These are phyloP conservation scores for Tetraselmis chui DNA, from an alignment of 139 green algal species.

Conservation along the genomic window DNA sequence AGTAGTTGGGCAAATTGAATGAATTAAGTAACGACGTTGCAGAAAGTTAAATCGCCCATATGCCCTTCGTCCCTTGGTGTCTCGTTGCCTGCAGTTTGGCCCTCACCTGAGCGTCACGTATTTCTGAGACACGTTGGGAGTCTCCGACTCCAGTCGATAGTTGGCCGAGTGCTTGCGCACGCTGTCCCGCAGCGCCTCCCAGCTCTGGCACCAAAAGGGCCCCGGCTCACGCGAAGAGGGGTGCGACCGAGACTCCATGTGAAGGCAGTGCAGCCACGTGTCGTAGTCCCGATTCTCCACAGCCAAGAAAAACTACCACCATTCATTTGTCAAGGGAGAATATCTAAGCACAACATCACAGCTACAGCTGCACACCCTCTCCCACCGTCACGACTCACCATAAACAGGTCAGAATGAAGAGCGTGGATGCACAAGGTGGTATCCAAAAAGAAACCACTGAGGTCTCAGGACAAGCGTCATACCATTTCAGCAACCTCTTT, in stretches of 20 bases:
- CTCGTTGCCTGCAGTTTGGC: too few species aligned
- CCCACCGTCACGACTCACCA: too few species aligned
- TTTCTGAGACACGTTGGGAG: neutral
- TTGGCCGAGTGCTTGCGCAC: neutral
- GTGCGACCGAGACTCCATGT: neutral
- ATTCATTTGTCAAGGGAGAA: too few species aligned
- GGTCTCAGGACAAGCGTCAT: neutral
- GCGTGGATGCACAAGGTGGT: neutral
- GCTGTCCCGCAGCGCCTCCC: neutral
- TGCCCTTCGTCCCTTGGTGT: too few species aligned
- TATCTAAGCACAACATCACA: too few species aligned
- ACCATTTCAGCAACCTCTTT: neutral
- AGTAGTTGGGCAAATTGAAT: too few species aligned
- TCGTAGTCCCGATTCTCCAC: neutral
- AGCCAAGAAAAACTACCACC: neutral
- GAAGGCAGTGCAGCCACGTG: neutral
- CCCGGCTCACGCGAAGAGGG: neutral
- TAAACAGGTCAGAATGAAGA: too few species aligned
- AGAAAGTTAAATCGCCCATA: too few species aligned
- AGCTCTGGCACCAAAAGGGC: neutral
- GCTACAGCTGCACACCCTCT: too few species aligned
- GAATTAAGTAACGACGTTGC: too few species aligned
- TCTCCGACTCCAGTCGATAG: neutral
- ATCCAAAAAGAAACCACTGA: neutral
- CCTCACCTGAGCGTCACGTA: neutral